Evolutionary conservation across 148 eudicot genomes (phyloP), one percentile per base, ranked within the genome.

Genomic region (Rhododendron ovatum): DNA sequence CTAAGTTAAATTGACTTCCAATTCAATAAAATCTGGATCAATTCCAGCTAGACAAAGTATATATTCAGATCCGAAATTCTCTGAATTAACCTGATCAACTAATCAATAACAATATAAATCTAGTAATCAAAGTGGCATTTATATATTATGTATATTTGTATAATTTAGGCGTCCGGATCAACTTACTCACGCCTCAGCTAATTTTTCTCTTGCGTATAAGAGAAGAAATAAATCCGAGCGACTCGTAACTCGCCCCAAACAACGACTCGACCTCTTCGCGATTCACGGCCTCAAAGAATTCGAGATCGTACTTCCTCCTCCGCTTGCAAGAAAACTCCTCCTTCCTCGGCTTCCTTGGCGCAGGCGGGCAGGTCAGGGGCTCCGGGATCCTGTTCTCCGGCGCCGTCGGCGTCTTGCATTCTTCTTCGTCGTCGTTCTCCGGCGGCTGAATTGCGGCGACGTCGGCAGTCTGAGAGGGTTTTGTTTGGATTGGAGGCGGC

Each of bases 381-480:
- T 35, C 43, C 48, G 79, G 79, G n/a, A 75, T 75, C 79, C 39
- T 37, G 79, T 75, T 75, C 47, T 75, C 79, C 79, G 26, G 47
- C 12, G 79, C 79, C 79, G 79, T 75, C 26, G 79, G 79, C 11
- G 79, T 75, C 24, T 18, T 35, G 79, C 79, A 75, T 37, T 75
- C 74, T 26, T 26, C 61, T 6, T 8, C 28, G 2, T 63, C 39
- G 11, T 33, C 14, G 12, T 39, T 24, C 79, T 15, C 78, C 22
- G 78, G 78, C 22, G 45, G 20, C 43, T 39, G 79, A 75, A 75
- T 39, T 39, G 26, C 48, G 26, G n/a, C 13, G 48, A 13, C 5
- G 4, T 8, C 5, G 7, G 39, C 1, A 9, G 5, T 5, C 35
- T 69, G 37, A 5, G 76, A 30, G 41, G 41, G 76, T 33, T 71